Evolutionary conservation across 352 stramenopile genomes (phyloP), one percentile per base, ranked within the genome.

Genomic region (Ochromonadaceae sp.): DNA sequence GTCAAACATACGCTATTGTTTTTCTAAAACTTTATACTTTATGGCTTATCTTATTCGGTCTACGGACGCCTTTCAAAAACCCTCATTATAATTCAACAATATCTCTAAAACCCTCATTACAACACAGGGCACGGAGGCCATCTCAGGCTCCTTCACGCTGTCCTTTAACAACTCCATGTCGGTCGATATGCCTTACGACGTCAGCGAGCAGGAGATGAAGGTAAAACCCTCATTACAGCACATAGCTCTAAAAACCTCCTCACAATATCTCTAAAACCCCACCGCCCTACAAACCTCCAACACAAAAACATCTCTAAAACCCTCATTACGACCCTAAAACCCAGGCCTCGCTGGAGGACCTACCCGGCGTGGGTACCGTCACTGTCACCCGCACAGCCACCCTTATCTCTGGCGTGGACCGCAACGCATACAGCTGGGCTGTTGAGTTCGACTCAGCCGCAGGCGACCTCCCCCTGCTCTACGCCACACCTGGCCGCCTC

Each of bases 381-480:
- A 52, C 36, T 53, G 56, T 65, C 0, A 68, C 77, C 14, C 50
- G 66, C 10, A 76, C 74, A 46, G 75, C 73, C 0, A 68, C 78
- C 2, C 72, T 75, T 0, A 44, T 68, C 0, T 76, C 87, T 65
- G 90, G 87, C 49, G 5, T 35, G n/a, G 40, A 63, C 41, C 22
- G 55, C 3, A 49, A 49, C 52, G 75, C 73, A 0, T 82, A 79
- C 72, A 73, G 52, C 0, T 96, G 88, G 88, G 78, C 81, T 36
- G 75, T 96, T 3, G 90, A 81, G 1, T 97, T 97, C 66, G 53
- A 88, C 22, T 93, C 86, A 9, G 84, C 95, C 53, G 70, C 92
- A n/a, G 88, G 90, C 0, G 80, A 98, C 67, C 66, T 98, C 17
- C 88, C 89, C 7, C 67, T 87, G 42, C 86, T 98, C 75, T 76